Percentiles rank a stretch among this genome's conserved stretches.
Conservation (phyloP, 1,139 yeast species). For the Meyerozyma athensensis region DNA sequence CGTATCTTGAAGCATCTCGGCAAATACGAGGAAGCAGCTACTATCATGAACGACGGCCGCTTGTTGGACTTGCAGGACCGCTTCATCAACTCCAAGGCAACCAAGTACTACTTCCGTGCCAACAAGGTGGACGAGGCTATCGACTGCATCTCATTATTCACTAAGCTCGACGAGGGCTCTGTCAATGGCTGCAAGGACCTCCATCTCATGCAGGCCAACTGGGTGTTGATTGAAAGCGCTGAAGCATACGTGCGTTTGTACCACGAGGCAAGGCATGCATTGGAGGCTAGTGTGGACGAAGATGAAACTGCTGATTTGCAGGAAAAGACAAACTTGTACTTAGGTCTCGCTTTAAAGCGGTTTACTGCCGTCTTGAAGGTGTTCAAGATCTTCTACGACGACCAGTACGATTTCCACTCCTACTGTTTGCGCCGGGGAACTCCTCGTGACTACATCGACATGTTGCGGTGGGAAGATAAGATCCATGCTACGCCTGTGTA, state of each 20-base stretch:
- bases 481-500: slow-evolving; percentile 68
- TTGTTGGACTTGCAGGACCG: slow-evolving; percentile 82
- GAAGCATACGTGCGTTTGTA: slow-evolving; percentile 58
- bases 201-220: slow-evolving; percentile 85
- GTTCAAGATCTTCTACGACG: slow-evolving; percentile 68
- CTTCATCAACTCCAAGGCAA: slow-evolving; percentile 83
- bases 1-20: slow-evolving; percentile 73
- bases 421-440: slow-evolving; percentile 92
- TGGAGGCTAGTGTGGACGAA: slow-evolving; percentile 18
- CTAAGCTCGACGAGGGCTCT: slow-evolving; percentile 70
- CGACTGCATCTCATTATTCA: slow-evolving; percentile 70
- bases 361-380: slow-evolving; percentile 62
- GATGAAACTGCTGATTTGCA: slow-evolving; percentile 27
- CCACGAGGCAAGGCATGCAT: slow-evolving; percentile 18
- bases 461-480: slow-evolving; percentile 76
- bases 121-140: slow-evolving; percentile 73
- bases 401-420: slow-evolving; percentile 92
- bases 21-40: slow-evolving; percentile 55
- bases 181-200: slow-evolving; percentile 82
- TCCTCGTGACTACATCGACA: slow-evolving; percentile 71
- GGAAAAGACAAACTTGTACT: slow-evolving; percentile 38
- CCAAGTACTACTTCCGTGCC: slow-evolving; percentile 81
- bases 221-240: slow-evolving; percentile 85
- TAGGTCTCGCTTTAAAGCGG: slow-evolving; percentile 79
- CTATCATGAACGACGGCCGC: slow-evolving; percentile 67